Base-by-base conservation (phyloP, 768 basidiomycete species). In the Tylopilus sp. region DNA sequence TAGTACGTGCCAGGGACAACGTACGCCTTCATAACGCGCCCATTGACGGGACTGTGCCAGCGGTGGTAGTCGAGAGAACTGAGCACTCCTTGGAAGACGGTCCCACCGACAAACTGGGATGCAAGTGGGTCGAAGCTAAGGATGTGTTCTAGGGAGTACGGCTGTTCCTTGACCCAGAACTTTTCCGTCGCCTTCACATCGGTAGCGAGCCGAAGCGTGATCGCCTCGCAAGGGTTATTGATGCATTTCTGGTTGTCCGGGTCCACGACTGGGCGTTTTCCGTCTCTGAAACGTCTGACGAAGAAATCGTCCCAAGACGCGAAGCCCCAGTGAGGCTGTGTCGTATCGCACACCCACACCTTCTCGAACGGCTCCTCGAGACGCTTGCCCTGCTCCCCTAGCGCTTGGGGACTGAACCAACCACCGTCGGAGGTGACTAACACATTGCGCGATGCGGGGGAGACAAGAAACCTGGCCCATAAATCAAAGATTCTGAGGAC, bases 141-240 rank as follows among this genome's bases (percentile, higher is more conserved):
- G 69, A 85, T 82, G 59, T 84, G 75, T 8, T 63, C 28, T 36
- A 85, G 78, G 3, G 83, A 85, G 65, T 86, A 86, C 0, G 78
- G 76, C 59, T 84, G 71, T 0, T 75, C 80, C 62, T 86, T 86
- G 64, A 84, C 59, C 83, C 82, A 86, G 66, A 86, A 84, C 30
- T 63, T 58, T 49, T 82, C 80, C 8, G 63, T 63, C 3, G 61
- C 63, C 46, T 78, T 60, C 30, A 81, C 75, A 50, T 77, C 54
- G 31, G 40, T 26, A 3, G 64, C 66, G 38, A 81, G 71, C 34
- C 72, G 68, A 62, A 79, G 76, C 4, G 80, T 64, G 19, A 66
- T 73, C 17, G 79, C 80, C 62, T 86, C 84, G 71, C 83, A 85
- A 12, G 78, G 69, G 54, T 71, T 76, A 52, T 69, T 74, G 59